These are phyloP conservation scores for Terana coerulea DNA, from an alignment of 768 basidiomycete species.

Conservation along the genomic window DNA sequence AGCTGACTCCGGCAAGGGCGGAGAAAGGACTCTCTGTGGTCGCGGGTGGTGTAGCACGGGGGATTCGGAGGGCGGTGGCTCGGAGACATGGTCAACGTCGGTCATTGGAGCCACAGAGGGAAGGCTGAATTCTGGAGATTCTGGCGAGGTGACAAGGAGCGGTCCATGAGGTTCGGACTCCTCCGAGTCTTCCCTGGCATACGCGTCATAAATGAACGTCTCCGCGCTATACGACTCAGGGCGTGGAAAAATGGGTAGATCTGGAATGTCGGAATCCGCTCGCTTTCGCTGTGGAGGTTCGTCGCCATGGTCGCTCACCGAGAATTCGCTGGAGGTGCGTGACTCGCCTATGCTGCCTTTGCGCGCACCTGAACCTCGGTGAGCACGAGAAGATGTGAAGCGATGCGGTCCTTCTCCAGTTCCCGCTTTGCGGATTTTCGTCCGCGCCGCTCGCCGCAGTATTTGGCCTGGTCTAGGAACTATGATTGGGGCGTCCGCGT, in stretches of 20 bases:
- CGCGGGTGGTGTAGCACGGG: slow-evolving; percentile 58
- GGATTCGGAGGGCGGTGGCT: background rate
- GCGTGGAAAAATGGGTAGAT: slow-evolving; percentile 40
- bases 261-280: slow-evolving; percentile 42
- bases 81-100: too few species aligned
- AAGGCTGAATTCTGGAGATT: slow-evolving; percentile 13
- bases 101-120: slow-evolving; percentile 2
- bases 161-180: slow-evolving; percentile 18
- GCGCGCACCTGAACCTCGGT: slow-evolving; percentile 32
- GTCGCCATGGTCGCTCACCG: slow-evolving; percentile 62
- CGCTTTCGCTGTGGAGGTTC: slow-evolving; percentile 33
- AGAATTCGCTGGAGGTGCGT: slow-evolving; percentile 67
- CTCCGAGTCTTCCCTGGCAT: slow-evolving; percentile 52
- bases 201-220: slow-evolving; percentile 79
- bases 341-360: slow-evolving; percentile 35
- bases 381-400: slow-evolving; percentile 48
- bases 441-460: slow-evolving; percentile 87
- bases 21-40: slow-evolving; percentile 51
- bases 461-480: slow-evolving; percentile 86
- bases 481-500: slow-evolving; percentile 88
- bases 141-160: slow-evolving; percentile 15
- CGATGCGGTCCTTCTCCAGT: slow-evolving; percentile 80
- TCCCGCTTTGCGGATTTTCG: slow-evolving; percentile 89
- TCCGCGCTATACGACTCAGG: slow-evolving; percentile 84
- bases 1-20: slow-evolving; percentile 37